Evolutionary conservation across 495 filamentous ascomycete genomes (phyloP), one percentile per base, ranked within the genome.

Genomic region (Niebla homalea): DNA sequence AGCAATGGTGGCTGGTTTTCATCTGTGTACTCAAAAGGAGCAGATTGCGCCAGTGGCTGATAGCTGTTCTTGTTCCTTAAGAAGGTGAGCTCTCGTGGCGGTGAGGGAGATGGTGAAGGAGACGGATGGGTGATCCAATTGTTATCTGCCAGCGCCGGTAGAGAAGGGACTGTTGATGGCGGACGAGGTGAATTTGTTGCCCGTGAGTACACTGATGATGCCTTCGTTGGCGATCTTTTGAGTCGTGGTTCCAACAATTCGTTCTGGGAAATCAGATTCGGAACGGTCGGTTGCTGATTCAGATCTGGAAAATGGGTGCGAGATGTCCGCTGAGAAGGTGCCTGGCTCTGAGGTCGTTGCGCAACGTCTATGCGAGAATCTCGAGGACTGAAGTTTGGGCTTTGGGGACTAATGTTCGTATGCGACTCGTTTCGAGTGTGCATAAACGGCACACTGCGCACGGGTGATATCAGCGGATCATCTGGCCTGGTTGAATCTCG

Each of bases 371-470:
- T 43, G 23, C 71, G 70, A 15, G 75, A 72, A 55, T 74, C 70
- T 19, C 68, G 67, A 10, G 63, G 45, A 29, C 54, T 56, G 29
- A 40, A 47, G n/a, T 36, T 50, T 6, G 37, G 44, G 60, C 54
- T 47, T 41, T 55, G 26, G 60, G 58, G 35, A 41, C 53, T 35
- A 57, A 61, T 29, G 59, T 63, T 25, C 56, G 58, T 64, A 2
- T 73, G 72, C 1, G 82, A 85, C 22, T 75, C 67, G 11, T 64
- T 68, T 37, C 86, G 72, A 1, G 83, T 87, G 59, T 88, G 79
- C 70, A 81, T 74, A 66, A 93, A 93, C 7, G 87, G 80, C 23
- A 92, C 66, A 7, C 69, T 76, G 1, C 76, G 80, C 37, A 77
- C 75, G 14, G 70, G 62, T 3, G 74, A 71, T 16, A 82, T 73